Percentiles rank a stretch among this genome's conserved stretches.
Conservation (phyloP, 164 flowering plant species). For the Paratinospora sagittata region DNA sequence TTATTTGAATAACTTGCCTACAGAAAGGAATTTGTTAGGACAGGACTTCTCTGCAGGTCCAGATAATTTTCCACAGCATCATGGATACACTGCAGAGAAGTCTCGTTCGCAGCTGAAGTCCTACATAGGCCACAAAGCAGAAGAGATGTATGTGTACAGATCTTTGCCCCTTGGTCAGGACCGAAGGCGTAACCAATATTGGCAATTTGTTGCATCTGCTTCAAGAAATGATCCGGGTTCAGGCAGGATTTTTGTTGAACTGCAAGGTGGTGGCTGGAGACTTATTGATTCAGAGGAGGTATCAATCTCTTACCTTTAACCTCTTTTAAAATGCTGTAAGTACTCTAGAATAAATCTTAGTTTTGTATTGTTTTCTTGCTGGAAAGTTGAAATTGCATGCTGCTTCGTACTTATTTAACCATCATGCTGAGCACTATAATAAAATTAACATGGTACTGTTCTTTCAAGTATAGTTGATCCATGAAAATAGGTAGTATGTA, state of each 20-base stretch:
- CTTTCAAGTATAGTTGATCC: too few species aligned
- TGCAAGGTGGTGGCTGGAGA: conserved; percentile 71
- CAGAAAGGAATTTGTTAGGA: conserved; percentile 33
- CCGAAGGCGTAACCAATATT: conserved; percentile 80
- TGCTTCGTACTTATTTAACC: neutral
- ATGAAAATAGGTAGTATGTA: too few species aligned
- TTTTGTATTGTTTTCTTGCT: neutral
- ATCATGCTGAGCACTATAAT: too few species aligned
- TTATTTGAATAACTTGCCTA: conserved; percentile 15
- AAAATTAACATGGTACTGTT: too few species aligned
- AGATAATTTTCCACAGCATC: conserved; percentile 47
- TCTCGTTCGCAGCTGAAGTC: conserved; percentile 76
- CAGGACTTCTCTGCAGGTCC: conserved; percentile 34
- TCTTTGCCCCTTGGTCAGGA: conserved; percentile 92
- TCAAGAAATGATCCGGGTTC: conserved; percentile 80
- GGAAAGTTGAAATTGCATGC: neutral
- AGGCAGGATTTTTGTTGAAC: conserved; percentile 77
- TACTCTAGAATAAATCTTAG: neutral
- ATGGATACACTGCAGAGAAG: conserved; percentile 51
- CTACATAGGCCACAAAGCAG: conserved; percentile 70
- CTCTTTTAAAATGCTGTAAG: neutral
- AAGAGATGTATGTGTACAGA: conserved; percentile 74
- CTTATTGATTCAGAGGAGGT: conserved; percentile 88
- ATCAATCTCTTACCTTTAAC: neutral
- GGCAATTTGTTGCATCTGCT: conserved; percentile 73